Conservation (phyloP, 192 early-diverging fungal genomes). For the Spizellomyces punctatus region DNA sequence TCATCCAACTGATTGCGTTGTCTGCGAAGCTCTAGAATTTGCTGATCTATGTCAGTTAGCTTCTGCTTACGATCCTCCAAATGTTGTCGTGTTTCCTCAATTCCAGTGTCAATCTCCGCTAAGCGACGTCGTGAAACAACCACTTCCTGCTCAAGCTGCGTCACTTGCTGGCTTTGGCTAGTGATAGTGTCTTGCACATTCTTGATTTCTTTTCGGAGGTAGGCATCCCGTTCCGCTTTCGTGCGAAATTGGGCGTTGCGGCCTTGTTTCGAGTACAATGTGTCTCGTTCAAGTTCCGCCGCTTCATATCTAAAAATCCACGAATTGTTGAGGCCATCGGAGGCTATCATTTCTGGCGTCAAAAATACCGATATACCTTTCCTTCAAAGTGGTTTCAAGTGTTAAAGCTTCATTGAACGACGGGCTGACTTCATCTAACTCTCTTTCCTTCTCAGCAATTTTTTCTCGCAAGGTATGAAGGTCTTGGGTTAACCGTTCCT, state of each 20-base stretch:
- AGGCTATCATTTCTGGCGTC: neutral
- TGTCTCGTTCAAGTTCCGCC: conserved; percentile 70
- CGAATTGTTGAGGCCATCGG: neutral
- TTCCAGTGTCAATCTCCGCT: conserved; percentile 37
- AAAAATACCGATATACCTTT: conserved; percentile 58
- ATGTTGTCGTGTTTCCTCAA: conserved; percentile 35
- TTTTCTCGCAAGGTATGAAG: conserved; percentile 49
- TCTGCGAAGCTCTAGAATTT: conserved; percentile 17
- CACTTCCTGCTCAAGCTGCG: conserved; percentile 44
- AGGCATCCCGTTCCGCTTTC: conserved; percentile 76
- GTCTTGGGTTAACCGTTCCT: too few relatives aligned
- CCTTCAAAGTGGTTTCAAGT: conserved; percentile 61
- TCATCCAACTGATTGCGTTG: conserved; percentile 50
- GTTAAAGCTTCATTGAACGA: conserved; percentile 61
- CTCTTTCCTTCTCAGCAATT: conserved; percentile 63
- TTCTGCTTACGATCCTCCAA: conserved; percentile 45
- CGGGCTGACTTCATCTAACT: conserved; percentile 67
- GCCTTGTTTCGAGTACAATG: conserved; percentile 85
- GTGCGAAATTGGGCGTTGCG: conserved; percentile 76
- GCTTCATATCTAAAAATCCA: conserved; percentile 54
- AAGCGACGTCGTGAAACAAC: conserved; percentile 21
- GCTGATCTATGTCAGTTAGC: conserved; percentile 43
- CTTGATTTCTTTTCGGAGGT: conserved; percentile 71
- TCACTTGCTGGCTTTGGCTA: conserved; percentile 59
- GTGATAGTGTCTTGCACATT: conserved; percentile 58